A percentile compares a stretch with the other conserved stretches of the same genome.
phyloP scores from a whole-genome alignment of 2,329 filamentous ascomycete genomes.

The Neurospora sp. region DNA sequence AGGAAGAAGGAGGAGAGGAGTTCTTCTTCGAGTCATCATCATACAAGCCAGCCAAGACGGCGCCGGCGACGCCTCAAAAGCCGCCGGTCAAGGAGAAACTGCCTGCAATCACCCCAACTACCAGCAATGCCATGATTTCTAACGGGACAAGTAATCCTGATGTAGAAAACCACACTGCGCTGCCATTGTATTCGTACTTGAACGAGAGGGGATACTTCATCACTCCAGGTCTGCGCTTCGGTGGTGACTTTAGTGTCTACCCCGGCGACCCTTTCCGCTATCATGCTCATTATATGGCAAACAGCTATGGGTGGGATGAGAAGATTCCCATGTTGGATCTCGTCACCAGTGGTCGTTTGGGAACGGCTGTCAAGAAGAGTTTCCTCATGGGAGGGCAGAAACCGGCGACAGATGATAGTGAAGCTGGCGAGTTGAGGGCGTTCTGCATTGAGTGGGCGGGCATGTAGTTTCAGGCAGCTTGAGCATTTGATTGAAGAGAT shows the following conservation, averaged over 20 bases:
- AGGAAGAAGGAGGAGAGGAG: slow-evolving; percentile 1
- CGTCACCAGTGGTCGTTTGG: slow-evolving; percentile 75
- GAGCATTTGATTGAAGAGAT: neutral
- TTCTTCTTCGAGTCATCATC: slow-evolving; percentile 9
- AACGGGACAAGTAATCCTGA: neutral
- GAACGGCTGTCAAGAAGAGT: slow-evolving; percentile 92
- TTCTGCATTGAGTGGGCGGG: slow-evolving; percentile 93
- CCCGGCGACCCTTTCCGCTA: slow-evolving; percentile 91
- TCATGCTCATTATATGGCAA: slow-evolving; percentile 87
- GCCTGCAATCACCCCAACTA: slow-evolving; percentile 30
- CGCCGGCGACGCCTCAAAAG: neutral
- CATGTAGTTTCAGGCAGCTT: slow-evolving; percentile 47
- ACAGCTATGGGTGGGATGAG: slow-evolving; percentile 79
- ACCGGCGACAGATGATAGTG: slow-evolving; percentile 19
- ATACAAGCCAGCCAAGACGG: slow-evolving; percentile 1
- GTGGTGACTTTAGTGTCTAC: slow-evolving; percentile 89
- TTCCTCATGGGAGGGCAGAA: slow-evolving; percentile 72
- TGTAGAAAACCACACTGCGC: slow-evolving; percentile 39
- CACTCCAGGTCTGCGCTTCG: slow-evolving; percentile 87
- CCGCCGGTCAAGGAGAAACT: slow-evolving; percentile 6
- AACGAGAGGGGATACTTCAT: slow-evolving; percentile 75
- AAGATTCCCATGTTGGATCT: slow-evolving; percentile 77
- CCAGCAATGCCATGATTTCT: slow-evolving; percentile 24
- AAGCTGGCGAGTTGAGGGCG: slow-evolving; percentile 44
- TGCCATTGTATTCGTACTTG: slow-evolving; percentile 71